Base-by-base conservation (phyloP, 23 red algal genomes). In the Gracilariopsis chorda region DNA sequence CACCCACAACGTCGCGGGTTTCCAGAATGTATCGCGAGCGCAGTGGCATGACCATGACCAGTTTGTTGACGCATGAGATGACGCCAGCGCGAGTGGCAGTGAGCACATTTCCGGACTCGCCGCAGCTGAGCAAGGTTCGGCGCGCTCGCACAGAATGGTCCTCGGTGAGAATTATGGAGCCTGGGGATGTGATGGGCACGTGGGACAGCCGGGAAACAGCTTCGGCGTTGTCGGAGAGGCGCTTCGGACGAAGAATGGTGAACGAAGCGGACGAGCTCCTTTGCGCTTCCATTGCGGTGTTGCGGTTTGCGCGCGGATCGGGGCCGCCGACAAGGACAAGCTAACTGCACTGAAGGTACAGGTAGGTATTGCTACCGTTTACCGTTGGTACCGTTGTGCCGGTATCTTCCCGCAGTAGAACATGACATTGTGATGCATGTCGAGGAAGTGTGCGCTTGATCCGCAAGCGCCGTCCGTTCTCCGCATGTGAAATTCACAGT, bases 1-100 rank as follows among this genome's bases (percentile, higher is more conserved):
- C 97, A 23, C 96, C 87, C 30, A 99, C 93, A 14, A 99, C 97
- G 86, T 99, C 97, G 10, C 97, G 93, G 13, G 95, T 93, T 60
- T 99, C 93, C 4, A 93, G 91, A 20, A 90, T 72, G 81, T 99
- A 99, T 19, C 90, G 82, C 21, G 92, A 69, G 52, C 93, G 89
- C 52, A 95, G 69, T 7, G 97, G 90, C 37, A 83, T 81, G 0
- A 99, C 93, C 48, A 94, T 88, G 19, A 99, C 93, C 3, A 99
- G 91, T 67, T 96, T 95, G 88, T 99, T 99, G 24, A 99, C 84
- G 49, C 95, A 91, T 53, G 93, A 82, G 16, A 98, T 90, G 1
- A 94, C 83, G 16, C 95, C 95, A 2, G 95, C 78, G 6, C 90
- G 52, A 33, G 95, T 98, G 9, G 95, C 94, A 16, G 87, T 90